Conservation (phyloP, 2,329 filamentous ascomycete species). For the Mollisia scopiformis region DNA sequence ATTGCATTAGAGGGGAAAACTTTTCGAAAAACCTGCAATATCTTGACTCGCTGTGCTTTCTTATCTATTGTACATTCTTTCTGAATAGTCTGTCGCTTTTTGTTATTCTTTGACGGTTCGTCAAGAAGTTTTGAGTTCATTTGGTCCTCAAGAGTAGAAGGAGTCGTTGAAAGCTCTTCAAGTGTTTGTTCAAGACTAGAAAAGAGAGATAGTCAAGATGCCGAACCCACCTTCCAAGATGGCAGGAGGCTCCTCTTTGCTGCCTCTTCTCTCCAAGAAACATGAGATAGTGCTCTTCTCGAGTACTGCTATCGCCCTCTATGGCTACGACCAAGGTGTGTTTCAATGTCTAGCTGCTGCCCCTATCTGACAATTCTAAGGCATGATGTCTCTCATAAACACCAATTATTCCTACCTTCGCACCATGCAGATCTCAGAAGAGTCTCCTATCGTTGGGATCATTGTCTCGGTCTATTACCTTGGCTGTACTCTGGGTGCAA, state of each 20-base stretch:
- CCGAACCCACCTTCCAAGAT: constrained; percentile 35
- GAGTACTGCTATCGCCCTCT: constrained; percentile 56
- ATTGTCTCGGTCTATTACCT: constrained; percentile 66
- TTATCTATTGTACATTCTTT: not conserved
- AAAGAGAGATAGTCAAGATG: constrained; percentile 24
- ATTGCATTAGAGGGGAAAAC: constrained; percentile 1
- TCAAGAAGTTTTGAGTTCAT: not conserved
- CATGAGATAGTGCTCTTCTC: constrained; percentile 40
- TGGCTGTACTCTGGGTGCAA: constrained; percentile 59
- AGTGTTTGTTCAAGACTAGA: not conserved
- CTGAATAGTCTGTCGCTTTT: not conserved
- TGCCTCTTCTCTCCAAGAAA: constrained; percentile 37
- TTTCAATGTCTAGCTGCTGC: not conserved
- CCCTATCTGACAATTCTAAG: constrained; percentile 11
- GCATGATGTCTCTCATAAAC: constrained; percentile 76
- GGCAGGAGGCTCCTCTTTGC: constrained; percentile 24
- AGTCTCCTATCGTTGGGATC: constrained; percentile 57
- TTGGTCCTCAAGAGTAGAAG: not conserved
- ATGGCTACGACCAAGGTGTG: constrained; percentile 80
- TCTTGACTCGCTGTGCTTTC: not conserved
- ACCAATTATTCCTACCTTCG: constrained; percentile 55
- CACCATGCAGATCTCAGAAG: constrained; percentile 57
- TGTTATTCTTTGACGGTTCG: not conserved
- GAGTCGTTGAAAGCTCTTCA: not conserved
- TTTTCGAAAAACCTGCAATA: not conserved